phyloP scores from a whole-genome alignment of 805 yeast species.

The Hanseniaspora meyeri region DNA sequence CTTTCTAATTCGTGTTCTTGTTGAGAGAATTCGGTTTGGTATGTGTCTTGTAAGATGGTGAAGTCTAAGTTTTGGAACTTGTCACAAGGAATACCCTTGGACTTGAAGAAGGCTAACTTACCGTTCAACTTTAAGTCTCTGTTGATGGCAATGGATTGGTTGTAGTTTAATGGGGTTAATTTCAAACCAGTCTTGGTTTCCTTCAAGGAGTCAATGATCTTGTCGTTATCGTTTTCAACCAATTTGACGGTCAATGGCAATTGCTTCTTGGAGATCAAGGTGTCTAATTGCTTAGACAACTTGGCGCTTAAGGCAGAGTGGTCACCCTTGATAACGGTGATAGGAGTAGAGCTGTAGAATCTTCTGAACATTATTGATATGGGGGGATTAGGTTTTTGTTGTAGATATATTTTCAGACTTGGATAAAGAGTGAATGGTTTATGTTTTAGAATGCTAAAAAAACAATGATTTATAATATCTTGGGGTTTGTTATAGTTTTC shows the following conservation, averaged over 20 bases:
- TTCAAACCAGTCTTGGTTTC: conserved; percentile 95
- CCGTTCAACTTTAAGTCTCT: conserved; percentile 94
- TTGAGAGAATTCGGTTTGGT: conserved; percentile 98
- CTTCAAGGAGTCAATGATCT: conserved; percentile 81
- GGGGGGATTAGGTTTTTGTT: not conserved
- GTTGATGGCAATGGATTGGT: conserved; percentile 71
- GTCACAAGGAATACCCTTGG: conserved; percentile 86
- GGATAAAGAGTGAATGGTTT: not conserved
- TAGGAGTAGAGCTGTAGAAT: conserved; percentile 89
- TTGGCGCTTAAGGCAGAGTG: conserved; percentile 42
- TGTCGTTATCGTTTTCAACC: conserved; percentile 69
- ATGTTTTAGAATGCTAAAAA: too few species aligned
- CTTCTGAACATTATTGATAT: conserved; percentile 61
- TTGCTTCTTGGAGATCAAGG: conserved; percentile 9
- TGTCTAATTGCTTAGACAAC: conserved; percentile 11
- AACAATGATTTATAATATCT: not conserved
- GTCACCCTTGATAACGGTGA: conserved; percentile 93
- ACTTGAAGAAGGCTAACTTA: conserved; percentile 83
- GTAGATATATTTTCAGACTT: not conserved
- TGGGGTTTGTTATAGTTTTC: not conserved
- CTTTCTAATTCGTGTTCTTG: conserved; percentile 95
- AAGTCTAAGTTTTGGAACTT: conserved; percentile 81
- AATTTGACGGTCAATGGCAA: conserved; percentile 54
- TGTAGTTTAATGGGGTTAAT: conserved; percentile 18
- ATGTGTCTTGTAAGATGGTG: conserved; percentile 94